phyloP scores from a whole-genome alignment of 129 eudicot genomes.

The Flaveria brownii region DNA sequence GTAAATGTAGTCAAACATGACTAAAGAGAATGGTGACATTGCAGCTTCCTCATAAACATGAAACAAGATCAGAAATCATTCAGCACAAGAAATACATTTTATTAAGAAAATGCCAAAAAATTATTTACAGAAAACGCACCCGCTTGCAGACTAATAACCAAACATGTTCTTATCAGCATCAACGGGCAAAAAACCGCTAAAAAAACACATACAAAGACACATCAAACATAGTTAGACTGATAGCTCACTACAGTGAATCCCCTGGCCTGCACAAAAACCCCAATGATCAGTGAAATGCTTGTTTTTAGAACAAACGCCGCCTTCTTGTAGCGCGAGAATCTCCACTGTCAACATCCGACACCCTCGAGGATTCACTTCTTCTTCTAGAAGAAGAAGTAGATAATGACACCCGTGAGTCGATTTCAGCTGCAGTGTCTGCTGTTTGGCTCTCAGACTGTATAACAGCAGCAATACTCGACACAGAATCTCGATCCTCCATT shows the following conservation, averaged over 20 bases:
- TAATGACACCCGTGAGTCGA: conserved; percentile 65
- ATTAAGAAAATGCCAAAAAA: conserved; percentile 24
- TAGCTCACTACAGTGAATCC: conserved; percentile 3
- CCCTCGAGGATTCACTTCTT: conserved; percentile 63
- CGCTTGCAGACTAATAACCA: not conserved
- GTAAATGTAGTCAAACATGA: not conserved
- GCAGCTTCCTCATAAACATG: conserved; percentile 11
- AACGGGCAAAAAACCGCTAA: not conserved
- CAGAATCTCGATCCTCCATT: conserved; percentile 80
- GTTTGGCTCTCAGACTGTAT: conserved; percentile 88
- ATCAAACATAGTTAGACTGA: conserved; percentile 11
- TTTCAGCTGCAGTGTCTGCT: conserved; percentile 75
- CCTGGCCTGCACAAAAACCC: not conserved
- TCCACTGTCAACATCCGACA: conserved; percentile 84
- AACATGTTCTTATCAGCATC: conserved; percentile 4
- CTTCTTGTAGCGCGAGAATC: conserved; percentile 81
- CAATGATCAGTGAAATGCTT: not conserved
- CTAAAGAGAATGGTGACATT: not conserved
- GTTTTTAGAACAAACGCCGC: conserved; percentile 61
- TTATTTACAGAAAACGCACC: conserved; percentile 24
- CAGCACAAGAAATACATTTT: conserved; percentile 23
- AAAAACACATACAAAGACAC: conserved; percentile 2
- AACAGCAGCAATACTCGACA: conserved; percentile 91
- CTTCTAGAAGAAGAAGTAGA: conserved; percentile 86
- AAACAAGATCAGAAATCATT: conserved; percentile 28